Percentiles rank a stretch among this genome's conserved stretches.
Conservation (phyloP, 108 stramenopile genomes). For the Skeletonema menzelii region DNA sequence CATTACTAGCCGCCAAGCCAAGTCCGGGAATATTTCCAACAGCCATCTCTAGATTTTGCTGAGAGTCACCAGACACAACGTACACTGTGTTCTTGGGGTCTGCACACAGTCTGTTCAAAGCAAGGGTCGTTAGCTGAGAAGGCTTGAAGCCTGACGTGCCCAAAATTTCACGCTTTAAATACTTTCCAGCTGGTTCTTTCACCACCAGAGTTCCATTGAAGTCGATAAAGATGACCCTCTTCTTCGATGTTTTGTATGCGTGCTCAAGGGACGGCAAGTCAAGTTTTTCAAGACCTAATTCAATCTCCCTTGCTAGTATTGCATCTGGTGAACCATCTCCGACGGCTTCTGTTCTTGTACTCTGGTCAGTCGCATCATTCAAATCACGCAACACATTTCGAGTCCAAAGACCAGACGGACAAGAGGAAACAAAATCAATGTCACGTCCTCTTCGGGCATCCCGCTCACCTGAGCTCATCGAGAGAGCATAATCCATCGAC, state of each 20-base stretch:
- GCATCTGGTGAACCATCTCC: slow-evolving; percentile 41
- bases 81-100: slow-evolving; percentile 91
- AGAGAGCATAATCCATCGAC: slow-evolving; percentile 92
- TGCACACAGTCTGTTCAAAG: slow-evolving; percentile 67
- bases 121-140: slow-evolving; percentile 66
- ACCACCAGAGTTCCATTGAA: slow-evolving; percentile 97
- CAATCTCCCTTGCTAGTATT: slow-evolving; percentile 68
- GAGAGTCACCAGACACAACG: slow-evolving; percentile 89
- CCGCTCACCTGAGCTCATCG: slow-evolving; percentile 81
- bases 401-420: slow-evolving; percentile 96
- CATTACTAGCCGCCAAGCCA: slow-evolving; percentile 93
- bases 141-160: slow-evolving; percentile 89
- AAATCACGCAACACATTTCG: slow-evolving; percentile 92
- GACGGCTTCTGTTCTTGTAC: slow-evolving; percentile 23
- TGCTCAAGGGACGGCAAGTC: slow-evolving; percentile 58
- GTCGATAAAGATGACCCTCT: slow-evolving; percentile 95
- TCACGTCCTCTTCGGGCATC: slow-evolving; percentile 93
- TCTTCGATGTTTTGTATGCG: slow-evolving; percentile 69
- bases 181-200: slow-evolving; percentile 95
- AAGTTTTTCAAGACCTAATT: slow-evolving; percentile 57
- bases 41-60: slow-evolving; percentile 83
- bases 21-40: slow-evolving; percentile 85
- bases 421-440: slow-evolving; percentile 93
- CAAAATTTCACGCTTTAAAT: slow-evolving; percentile 95
- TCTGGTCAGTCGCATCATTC: slow-evolving; percentile 61